Conservation (phyloP, 305 asterid genomes). For the Solanum hybrid region DNA sequence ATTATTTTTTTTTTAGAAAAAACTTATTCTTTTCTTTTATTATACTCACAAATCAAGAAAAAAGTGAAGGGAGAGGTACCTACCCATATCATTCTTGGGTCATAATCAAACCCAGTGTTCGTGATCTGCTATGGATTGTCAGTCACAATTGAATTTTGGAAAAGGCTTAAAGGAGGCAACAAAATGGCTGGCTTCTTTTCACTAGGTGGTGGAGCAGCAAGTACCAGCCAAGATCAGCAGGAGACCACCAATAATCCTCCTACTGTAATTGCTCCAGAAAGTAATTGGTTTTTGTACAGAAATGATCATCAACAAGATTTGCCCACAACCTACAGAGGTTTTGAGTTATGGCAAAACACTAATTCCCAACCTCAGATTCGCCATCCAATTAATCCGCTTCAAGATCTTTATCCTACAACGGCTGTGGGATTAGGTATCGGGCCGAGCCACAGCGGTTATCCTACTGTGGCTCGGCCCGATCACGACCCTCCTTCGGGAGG, state of each 20-base stretch:
- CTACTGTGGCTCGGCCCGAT: slow-evolving; percentile 28
- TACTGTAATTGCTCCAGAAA: slow-evolving; percentile 51
- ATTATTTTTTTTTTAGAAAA: neutral
- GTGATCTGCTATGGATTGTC: slow-evolving; percentile 57
- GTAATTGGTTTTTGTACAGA: slow-evolving; percentile 66
- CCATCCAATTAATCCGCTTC: slow-evolving; percentile 25
- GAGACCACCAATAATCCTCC: slow-evolving; percentile 23
- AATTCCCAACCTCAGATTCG: slow-evolving; percentile 22
- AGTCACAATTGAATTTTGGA: slow-evolving; percentile 20
- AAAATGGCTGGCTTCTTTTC: slow-evolving; percentile 88
- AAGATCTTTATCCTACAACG: slow-evolving; percentile 49
- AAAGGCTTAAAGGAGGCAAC: slow-evolving; percentile 7
- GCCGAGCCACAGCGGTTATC: neutral
- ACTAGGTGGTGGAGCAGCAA: slow-evolving; percentile 42
- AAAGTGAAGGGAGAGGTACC: slow-evolving; percentile 18
- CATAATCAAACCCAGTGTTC: slow-evolving; percentile 17
- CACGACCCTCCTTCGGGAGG: slow-evolving; percentile 32
- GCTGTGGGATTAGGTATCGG: slow-evolving; percentile 42
- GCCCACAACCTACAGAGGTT: slow-evolving; percentile 34
- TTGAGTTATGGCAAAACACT: slow-evolving; percentile 64
- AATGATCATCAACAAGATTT: slow-evolving; percentile 35
- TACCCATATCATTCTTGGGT: slow-evolving; percentile 21
- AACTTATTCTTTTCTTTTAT: slow-evolving; percentile 15
- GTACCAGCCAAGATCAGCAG: slow-evolving; percentile 5
- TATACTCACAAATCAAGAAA: slow-evolving; percentile 27